These are phyloP conservation scores for Saturnispora sanitii DNA, from an alignment of 805 yeast species.

Conservation along the genomic window DNA sequence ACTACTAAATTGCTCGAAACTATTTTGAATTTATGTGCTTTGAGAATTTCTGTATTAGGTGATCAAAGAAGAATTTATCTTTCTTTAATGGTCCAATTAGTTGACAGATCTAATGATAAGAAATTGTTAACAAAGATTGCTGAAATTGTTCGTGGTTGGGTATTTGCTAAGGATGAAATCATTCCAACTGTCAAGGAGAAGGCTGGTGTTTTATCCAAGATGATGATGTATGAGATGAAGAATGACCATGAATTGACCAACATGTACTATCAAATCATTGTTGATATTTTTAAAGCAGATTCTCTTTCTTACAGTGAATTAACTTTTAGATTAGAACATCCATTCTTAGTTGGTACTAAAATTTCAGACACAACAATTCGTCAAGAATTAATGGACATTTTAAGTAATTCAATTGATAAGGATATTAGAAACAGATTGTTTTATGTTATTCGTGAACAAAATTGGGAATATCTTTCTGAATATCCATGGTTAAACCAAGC, in stretches of 20 bases:
- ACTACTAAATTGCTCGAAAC: conserved; percentile 69
- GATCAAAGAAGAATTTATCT: conserved; percentile 88
- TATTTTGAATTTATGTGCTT: conserved; percentile 65
- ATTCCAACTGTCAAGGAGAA: conserved; percentile 95
- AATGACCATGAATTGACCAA: conserved; percentile 73
- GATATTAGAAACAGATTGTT: conserved; percentile 71
- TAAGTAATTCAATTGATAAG: conserved; percentile 68
- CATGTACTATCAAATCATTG: conserved; percentile 75
- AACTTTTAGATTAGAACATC: conserved; percentile 92
- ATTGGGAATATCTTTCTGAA: conserved; percentile 93
- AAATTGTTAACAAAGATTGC: conserved; percentile 66
- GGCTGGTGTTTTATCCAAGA: conserved; percentile 85
- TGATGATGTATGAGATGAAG: conserved; percentile 85
- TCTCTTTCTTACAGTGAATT: conserved; percentile 74
- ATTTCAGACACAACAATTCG: conserved; percentile 68
- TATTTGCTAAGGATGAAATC: conserved; percentile 68
- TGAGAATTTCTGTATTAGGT: conserved; percentile 77
- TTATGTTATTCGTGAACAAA: conserved; percentile 88
- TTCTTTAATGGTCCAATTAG: conserved; percentile 76
- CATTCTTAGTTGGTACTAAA: conserved; percentile 89
- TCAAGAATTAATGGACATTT: conserved; percentile 64
- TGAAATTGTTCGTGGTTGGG: conserved; percentile 78
- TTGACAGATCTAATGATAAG: conserved; percentile 79
- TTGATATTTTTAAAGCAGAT: conserved; percentile 78
- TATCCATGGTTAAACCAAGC: conserved; percentile 95